A percentile compares a stretch with the other conserved stretches of the same genome.
Conservation (phyloP, 2,329 filamentous ascomycete genomes). For the Calonectria pseudoturangicola region DNA sequence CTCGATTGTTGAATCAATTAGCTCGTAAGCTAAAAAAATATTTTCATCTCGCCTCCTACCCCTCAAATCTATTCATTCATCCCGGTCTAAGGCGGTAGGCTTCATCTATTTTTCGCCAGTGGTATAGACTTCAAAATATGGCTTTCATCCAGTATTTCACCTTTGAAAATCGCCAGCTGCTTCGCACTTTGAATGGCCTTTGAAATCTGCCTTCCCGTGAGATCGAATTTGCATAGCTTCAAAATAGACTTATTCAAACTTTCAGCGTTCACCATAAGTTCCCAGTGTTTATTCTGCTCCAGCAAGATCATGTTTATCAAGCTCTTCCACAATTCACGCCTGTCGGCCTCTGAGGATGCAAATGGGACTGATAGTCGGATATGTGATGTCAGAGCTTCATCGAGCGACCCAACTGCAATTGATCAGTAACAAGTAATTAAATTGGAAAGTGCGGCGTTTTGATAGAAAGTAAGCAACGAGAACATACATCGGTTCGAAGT, state of each 20-base stretch:
- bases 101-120: neutral
- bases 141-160: neutral
- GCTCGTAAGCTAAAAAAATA: no score
- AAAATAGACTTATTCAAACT: neutral
- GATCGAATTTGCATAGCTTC: neutral
- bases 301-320: neutral
- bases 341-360: neutral
- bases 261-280: neutral
- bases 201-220: neutral
- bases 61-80: no score
- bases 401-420: neutral
- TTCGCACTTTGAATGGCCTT: conserved; percentile 1
- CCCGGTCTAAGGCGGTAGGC: no score
- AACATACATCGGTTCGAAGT: neutral
- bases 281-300: neutral
- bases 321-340: neutral
- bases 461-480: no score
- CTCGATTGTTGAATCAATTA: no score
- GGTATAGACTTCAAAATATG: neutral
- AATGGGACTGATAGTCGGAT: neutral
- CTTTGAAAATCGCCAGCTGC: neutral
- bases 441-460: neutral
- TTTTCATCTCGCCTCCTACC: no score
- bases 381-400: neutral
- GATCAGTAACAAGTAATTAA: neutral